A percentile compares a stretch with the other conserved stretches of the same genome.
Conservation (phyloP, 441 rosid genomes). For the Erodium moschatum region DNA sequence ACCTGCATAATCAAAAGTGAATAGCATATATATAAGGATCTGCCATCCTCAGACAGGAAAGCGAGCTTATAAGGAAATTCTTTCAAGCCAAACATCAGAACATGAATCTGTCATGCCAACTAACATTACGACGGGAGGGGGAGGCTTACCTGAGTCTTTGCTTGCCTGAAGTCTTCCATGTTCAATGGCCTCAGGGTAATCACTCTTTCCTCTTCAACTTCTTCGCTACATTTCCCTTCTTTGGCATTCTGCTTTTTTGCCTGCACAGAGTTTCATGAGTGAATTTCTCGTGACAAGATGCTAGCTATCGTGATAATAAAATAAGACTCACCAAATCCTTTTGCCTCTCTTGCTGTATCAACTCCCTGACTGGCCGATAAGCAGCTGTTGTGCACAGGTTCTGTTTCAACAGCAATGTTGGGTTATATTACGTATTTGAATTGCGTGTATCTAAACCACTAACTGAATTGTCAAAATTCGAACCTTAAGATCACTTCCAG, state of each 20-base stretch:
- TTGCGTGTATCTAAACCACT: not conserved
- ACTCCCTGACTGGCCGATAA: slow-evolving; percentile 65
- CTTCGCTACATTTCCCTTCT: slow-evolving; percentile 17
- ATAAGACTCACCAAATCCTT: slow-evolving; percentile 44
- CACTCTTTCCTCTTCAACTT: slow-evolving; percentile 33
- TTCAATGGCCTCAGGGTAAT: slow-evolving; percentile 55
- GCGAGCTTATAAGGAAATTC: too few species aligned
- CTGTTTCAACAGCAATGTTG: slow-evolving; percentile 29
- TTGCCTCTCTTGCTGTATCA: slow-evolving; percentile 57
- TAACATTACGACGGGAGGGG: not conserved
- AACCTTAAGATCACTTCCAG: slow-evolving; percentile 75
- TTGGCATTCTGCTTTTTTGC: slow-evolving; percentile 28
- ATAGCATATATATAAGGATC: not conserved
- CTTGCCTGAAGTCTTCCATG: slow-evolving; percentile 56
- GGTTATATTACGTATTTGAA: not conserved
- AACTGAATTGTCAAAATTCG: not conserved
- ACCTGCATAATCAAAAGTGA: slow-evolving; percentile 32
- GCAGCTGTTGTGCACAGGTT: slow-evolving; percentile 73
- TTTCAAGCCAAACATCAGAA: too few species aligned
- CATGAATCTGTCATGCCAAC: too few species aligned
- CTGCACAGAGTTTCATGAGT: slow-evolving; percentile 19
- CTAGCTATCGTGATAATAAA: not conserved
- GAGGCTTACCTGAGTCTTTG: slow-evolving; percentile 60
- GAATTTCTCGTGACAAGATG: too few species aligned
- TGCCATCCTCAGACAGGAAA: not conserved